phyloP scores from a whole-genome alignment of 2,329 filamentous ascomycete genomes.

The Sporothrix pallida region DNA sequence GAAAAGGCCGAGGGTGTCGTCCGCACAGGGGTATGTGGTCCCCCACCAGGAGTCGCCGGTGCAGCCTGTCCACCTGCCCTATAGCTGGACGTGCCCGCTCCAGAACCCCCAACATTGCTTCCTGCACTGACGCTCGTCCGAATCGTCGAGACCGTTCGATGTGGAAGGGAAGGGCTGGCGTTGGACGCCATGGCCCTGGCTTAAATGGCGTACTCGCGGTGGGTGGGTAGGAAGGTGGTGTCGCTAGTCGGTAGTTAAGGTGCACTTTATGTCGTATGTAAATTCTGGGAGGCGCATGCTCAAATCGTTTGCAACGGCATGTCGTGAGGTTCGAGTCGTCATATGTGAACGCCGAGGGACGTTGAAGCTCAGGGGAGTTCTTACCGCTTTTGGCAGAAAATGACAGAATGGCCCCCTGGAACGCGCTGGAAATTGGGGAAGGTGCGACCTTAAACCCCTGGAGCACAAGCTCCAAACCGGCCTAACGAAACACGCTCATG shows the following conservation, averaged over 20 bases:
- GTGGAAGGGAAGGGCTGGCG: slow-evolving; percentile 55
- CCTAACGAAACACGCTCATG: background rate
- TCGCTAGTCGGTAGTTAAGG: background rate
- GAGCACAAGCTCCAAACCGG: background rate
- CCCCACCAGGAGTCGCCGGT: slow-evolving; percentile 44
- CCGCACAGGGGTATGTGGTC: slow-evolving; percentile 67
- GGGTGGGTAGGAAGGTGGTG: no score
- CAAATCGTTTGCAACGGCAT: background rate
- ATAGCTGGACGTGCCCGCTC: slow-evolving; percentile 19
- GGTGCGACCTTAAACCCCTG: background rate
- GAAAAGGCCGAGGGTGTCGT: slow-evolving; percentile 61
- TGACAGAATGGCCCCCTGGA: background rate
- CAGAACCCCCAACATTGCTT: slow-evolving; percentile 21
- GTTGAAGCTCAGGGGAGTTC: background rate
- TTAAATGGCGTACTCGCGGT: background rate
- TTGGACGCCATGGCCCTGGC: slow-evolving; percentile 52
- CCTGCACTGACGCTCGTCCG: slow-evolving; percentile 48
- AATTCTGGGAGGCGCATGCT: background rate
- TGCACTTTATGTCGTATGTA: no score
- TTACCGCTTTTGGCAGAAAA: slow-evolving; percentile 34
- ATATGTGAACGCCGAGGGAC: background rate
- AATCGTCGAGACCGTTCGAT: slow-evolving; percentile 65
- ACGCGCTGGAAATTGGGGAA: background rate
- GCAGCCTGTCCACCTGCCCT: slow-evolving; percentile 36
- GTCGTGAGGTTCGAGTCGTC: background rate